Percentiles rank a stretch among this genome's conserved stretches.
Conservation (phyloP, 352 stramenopile genomes). For the Phytopythium boreale region DNA sequence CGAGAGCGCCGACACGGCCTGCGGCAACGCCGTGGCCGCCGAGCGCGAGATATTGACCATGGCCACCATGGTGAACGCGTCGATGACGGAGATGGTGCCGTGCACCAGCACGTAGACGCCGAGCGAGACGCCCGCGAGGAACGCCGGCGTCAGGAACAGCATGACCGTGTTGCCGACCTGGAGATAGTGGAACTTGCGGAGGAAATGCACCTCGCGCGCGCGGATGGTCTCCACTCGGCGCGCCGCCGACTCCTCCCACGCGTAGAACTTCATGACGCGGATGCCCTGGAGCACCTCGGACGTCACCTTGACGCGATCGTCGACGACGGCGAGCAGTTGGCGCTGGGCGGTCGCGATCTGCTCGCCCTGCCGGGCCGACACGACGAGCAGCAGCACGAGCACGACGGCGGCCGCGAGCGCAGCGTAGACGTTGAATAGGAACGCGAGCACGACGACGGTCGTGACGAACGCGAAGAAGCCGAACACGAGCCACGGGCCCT, state of each 20-base stretch:
- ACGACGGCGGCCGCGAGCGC: conserved; percentile 14
- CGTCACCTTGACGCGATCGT: conserved; percentile 89
- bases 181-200: conserved; percentile 50
- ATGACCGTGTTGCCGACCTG: conserved; percentile 61
- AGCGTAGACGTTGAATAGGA: conserved; percentile 17
- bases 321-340: conserved; percentile 24
- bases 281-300: conserved; percentile 91
- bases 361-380: neutral
- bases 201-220: conserved; percentile 34
- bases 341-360: conserved; percentile 11
- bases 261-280: conserved; percentile 89
- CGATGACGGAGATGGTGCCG: conserved; percentile 32
- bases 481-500: conserved; percentile 23
- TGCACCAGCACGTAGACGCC: conserved; percentile 36
- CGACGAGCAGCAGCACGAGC: conserved; percentile 15
- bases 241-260: conserved; percentile 60
- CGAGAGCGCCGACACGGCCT: conserved; percentile 21
- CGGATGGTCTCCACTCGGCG: conserved; percentile 40
- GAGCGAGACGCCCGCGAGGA: conserved; percentile 20
- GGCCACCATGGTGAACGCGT: conserved; percentile 36
- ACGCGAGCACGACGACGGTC: conserved; percentile 22
- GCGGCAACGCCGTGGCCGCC: conserved; percentile 17
- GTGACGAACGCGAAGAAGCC: conserved; percentile 21
- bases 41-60: conserved; percentile 29
- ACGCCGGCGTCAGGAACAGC: conserved; percentile 45